Conservation (phyloP, 305 asterid genomes). For the Solanum aculeatissimum region DNA sequence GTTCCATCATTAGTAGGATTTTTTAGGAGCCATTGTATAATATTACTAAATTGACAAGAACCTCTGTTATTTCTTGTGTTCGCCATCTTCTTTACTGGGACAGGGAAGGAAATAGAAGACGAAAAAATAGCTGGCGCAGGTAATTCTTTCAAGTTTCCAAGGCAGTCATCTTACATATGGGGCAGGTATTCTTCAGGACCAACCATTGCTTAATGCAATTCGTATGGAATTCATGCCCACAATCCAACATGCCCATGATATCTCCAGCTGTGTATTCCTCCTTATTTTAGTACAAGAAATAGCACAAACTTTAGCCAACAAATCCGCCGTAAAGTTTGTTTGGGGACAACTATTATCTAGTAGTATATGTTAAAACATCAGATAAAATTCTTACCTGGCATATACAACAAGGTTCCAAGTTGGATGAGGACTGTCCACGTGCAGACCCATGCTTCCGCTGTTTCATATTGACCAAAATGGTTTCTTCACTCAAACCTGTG, state of each 20-base stretch:
- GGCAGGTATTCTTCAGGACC: constrained; percentile 5
- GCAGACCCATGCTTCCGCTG: constrained; percentile 17
- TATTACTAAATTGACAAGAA: not conserved
- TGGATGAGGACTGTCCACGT: constrained; percentile 3
- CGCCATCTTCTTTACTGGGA: not conserved
- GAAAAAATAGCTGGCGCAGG: not conserved
- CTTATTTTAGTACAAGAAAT: constrained; percentile 16
- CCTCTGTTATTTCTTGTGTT: not conserved
- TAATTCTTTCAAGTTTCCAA: not conserved
- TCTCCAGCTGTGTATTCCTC: constrained; percentile 44
- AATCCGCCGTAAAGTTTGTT: not conserved
- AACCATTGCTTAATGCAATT: constrained; percentile 15
- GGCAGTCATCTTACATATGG: constrained; percentile 10
- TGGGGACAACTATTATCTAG: not conserved
- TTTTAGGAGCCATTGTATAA: not conserved
- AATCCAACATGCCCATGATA: constrained; percentile 17
- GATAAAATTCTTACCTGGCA: constrained; percentile 31
- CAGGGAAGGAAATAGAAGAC: not conserved
- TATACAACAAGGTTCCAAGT: constrained; percentile 51
- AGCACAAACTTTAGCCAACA: not conserved
- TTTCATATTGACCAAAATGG: constrained; percentile 20
- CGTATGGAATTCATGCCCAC: constrained; percentile 11
- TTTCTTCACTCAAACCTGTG: constrained; percentile 43
- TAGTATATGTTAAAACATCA: not conserved
- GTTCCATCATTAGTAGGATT: not conserved